phyloP scores from a whole-genome alignment of 495 filamentous ascomycete species.

The Aspergillus egyptiacus region DNA sequence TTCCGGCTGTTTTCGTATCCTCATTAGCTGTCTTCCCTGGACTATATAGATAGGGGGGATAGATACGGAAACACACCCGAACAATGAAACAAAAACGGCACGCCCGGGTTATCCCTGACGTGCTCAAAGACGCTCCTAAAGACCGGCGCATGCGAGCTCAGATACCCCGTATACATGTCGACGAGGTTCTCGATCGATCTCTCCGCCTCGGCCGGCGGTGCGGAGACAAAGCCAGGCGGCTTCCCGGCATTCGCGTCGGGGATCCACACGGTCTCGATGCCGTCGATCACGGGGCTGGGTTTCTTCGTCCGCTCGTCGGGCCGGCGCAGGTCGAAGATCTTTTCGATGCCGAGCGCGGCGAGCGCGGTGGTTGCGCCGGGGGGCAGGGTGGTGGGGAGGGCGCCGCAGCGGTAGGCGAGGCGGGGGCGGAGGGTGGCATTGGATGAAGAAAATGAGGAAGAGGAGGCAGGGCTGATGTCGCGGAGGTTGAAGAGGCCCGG shows the following conservation, averaged over 20 bases:
- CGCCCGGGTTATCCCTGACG: slow-evolving; percentile 33
- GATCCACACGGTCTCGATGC: slow-evolving; percentile 45
- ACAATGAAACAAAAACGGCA: slow-evolving; percentile 52
- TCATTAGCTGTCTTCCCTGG: slow-evolving; percentile 1
- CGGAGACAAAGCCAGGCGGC: slow-evolving; percentile 35
- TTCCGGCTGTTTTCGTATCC: slow-evolving; percentile 46
- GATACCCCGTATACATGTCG: slow-evolving; percentile 47
- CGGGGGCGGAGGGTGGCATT: slow-evolving; percentile 36
- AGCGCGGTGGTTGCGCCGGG: slow-evolving; percentile 47
- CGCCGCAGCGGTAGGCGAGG: slow-evolving; percentile 49
- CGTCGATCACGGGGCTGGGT: slow-evolving; percentile 34
- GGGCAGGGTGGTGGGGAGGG: slow-evolving; percentile 40
- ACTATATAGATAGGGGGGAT: not conserved
- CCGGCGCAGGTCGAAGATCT: slow-evolving; percentile 63
- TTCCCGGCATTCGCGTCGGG: slow-evolving; percentile 26
- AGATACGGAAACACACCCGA: slow-evolving; percentile 40
- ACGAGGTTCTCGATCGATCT: slow-evolving; percentile 48
- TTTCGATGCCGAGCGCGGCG: slow-evolving; percentile 46
- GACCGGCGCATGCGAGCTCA: slow-evolving; percentile 28
- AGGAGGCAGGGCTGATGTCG: slow-evolving; percentile 44
- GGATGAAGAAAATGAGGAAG: slow-evolving; percentile 13
- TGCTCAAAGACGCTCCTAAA: slow-evolving; percentile 34
- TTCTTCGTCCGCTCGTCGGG: slow-evolving; percentile 40
- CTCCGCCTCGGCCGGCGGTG: slow-evolving; percentile 51
- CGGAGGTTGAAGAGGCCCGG: slow-evolving; percentile 49